Percentiles rank a stretch among this genome's conserved stretches.
Evolutionary conservation across 1,284 basidiomycete species (phyloP).

Genomic region (Leccinum variabile): DNA sequence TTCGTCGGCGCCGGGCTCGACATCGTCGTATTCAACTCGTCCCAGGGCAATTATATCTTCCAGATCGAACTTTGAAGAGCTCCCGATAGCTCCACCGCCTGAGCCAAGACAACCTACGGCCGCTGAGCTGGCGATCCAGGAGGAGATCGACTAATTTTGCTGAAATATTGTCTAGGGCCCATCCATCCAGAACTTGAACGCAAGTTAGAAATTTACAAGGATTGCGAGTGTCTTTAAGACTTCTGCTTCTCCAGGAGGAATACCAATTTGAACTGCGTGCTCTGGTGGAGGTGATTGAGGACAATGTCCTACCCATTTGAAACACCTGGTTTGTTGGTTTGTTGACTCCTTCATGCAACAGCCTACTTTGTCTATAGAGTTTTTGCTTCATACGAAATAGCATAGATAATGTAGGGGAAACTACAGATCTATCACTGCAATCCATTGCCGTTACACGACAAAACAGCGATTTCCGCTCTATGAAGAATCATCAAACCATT

Average conservation of each 20-base stretch:
- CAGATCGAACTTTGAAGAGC: slow-evolving; percentile 83
- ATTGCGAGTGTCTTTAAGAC: slow-evolving; percentile 58
- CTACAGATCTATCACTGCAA: too few species aligned
- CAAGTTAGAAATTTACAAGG: slow-evolving; percentile 91
- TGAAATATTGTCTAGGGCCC: slow-evolving; percentile 80
- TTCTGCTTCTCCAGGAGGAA: too few species aligned
- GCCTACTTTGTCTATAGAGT: too few species aligned
- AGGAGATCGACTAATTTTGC: slow-evolving; percentile 84
- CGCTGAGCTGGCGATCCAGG: slow-evolving; percentile 81
- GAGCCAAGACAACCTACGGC: slow-evolving; percentile 83
- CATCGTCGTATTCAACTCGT: slow-evolving; percentile 93
- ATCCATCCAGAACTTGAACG: slow-evolving; percentile 88
- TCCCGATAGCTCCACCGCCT: slow-evolving; percentile 88
- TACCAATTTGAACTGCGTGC: too few species aligned
- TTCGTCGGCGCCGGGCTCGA: slow-evolving; percentile 95
- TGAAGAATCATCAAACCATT: background rate
- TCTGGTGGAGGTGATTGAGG: too few species aligned
- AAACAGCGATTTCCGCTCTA: background rate
- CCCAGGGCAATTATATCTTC: slow-evolving; percentile 94
- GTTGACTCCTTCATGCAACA: too few species aligned
- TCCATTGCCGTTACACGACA: background rate
- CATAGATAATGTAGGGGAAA: too few species aligned
- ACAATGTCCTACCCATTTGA: too few species aligned
- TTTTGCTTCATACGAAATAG: too few species aligned
- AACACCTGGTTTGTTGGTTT: too few species aligned